Evolutionary conservation across 2,329 filamentous ascomycete species (phyloP).

Genomic region (Pseudogymnoascus sp.): DNA sequence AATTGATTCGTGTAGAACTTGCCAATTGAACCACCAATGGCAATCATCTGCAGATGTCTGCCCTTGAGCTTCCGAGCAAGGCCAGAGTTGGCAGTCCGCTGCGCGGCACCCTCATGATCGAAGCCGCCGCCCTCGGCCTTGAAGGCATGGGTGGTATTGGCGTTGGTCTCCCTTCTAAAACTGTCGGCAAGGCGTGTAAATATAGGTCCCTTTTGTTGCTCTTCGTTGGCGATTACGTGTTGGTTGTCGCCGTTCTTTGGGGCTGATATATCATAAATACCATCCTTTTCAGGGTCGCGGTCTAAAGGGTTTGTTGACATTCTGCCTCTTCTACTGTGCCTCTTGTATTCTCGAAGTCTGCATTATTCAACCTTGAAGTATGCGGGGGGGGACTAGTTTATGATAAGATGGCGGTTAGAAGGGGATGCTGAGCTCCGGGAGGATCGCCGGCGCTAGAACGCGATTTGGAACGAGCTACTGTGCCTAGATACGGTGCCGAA

Average conservation of each 20-base stretch:
- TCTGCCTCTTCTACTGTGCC: background rate
- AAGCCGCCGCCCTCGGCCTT: slow-evolving; percentile 32
- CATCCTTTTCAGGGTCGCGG: background rate
- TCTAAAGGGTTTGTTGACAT: background rate
- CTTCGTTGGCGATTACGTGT: background rate
- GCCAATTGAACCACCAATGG: slow-evolving; percentile 85
- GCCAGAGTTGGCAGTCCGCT: slow-evolving; percentile 63
- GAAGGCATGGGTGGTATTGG: slow-evolving; percentile 36
- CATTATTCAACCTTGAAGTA: background rate
- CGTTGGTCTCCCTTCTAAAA: slow-evolving; percentile 31
- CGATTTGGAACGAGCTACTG: too few relatives aligned
- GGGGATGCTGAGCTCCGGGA: too few relatives aligned
- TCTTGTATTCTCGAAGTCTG: background rate
- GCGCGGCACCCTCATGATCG: slow-evolving; percentile 55
- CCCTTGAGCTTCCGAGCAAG: slow-evolving; percentile 70
- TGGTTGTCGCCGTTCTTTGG: background rate
- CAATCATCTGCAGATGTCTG: slow-evolving; percentile 68
- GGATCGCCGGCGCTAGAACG: too few relatives aligned
- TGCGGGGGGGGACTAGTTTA: background rate
- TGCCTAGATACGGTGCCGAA: too few relatives aligned
- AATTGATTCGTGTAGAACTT: slow-evolving; percentile 18
- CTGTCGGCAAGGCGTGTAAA: slow-evolving; percentile 21
- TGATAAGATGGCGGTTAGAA: background rate
- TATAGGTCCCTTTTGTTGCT: background rate
- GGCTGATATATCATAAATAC: background rate